Evolutionary conservation across 2,329 filamentous ascomycete species (phyloP).

Genomic region (Aspergillus fructus): DNA sequence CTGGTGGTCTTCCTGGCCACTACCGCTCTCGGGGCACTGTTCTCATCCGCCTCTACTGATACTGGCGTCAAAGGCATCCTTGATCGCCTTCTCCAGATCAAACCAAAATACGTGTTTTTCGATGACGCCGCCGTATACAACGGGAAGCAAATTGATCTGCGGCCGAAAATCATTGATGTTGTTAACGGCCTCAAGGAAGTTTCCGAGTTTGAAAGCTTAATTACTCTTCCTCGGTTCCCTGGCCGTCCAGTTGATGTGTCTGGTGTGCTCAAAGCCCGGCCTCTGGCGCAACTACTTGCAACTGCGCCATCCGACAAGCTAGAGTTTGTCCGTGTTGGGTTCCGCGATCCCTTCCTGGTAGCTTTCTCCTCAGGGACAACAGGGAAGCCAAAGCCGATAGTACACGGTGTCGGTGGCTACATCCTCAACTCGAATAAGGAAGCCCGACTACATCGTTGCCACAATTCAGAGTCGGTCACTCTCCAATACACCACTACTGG

Average conservation of each 20-base stretch:
- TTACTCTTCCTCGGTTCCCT: constrained; percentile 67
- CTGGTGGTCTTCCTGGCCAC: constrained; percentile 9
- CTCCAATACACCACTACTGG: constrained; percentile 69
- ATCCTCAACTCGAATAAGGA: constrained; percentile 57
- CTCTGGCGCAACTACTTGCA: constrained; percentile 43
- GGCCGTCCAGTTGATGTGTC: constrained; percentile 58
- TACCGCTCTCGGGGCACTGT: constrained; percentile 61
- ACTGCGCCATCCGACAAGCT: constrained; percentile 35
- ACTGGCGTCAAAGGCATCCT: constrained; percentile 79
- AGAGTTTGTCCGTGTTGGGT: constrained; percentile 62
- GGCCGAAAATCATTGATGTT: constrained; percentile 69
- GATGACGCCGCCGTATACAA: constrained; percentile 47
- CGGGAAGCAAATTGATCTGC: constrained; percentile 65
- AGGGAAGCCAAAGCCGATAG: constrained; percentile 80
- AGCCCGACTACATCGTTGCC: constrained; percentile 51
- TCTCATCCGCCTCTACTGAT: constrained; percentile 75
- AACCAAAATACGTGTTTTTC: constrained; percentile 78
- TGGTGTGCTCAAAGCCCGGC: constrained; percentile 47
- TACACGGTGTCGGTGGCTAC: constrained; percentile 60
- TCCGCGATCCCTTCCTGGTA: constrained; percentile 74
- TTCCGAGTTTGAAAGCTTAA: constrained; percentile 60
- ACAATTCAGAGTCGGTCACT: constrained; percentile 43
- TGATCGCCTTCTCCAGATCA: constrained; percentile 71
- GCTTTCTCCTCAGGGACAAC: constrained; percentile 81
- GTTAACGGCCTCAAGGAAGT: constrained; percentile 62